These are phyloP conservation scores for Colletotrichum magnum DNA, from an alignment of 2,329 filamentous ascomycete genomes.

Conservation along the genomic window DNA sequence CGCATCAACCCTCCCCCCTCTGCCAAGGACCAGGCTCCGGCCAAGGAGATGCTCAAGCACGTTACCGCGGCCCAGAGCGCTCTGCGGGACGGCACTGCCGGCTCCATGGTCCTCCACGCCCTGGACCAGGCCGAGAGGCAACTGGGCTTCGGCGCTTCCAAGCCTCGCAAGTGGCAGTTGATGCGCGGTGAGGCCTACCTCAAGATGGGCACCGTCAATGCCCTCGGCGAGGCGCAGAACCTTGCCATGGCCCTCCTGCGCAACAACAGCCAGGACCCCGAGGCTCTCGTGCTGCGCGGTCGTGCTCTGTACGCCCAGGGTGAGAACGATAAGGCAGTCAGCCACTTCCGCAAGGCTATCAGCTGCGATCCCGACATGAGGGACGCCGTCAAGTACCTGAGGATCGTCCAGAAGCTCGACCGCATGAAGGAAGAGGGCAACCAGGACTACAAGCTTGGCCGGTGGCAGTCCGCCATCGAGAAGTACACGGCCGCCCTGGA, in stretches of 20 bases:
- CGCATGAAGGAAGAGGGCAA: conserved; percentile 97
- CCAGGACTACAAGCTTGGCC: conserved; percentile 86
- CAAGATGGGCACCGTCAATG: conserved; percentile 92
- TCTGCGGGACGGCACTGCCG: conserved; percentile 80
- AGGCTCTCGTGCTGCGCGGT: conserved; percentile 91
- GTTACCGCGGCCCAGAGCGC: conserved; percentile 85
- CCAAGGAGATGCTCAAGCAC: conserved; percentile 87
- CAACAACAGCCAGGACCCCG: conserved; percentile 90
- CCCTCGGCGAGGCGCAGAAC: conserved; percentile 91
- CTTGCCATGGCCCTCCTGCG: conserved; percentile 90
- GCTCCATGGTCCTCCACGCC: conserved; percentile 93
- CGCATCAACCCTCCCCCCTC: conserved; percentile 86
- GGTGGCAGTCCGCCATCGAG: conserved; percentile 84
- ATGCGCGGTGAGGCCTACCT: conserved; percentile 93
- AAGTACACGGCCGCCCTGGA: conserved; percentile 87
- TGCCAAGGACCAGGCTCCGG: conserved; percentile 86
- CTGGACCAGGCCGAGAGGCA: conserved; percentile 90
- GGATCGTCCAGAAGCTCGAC: conserved; percentile 91
- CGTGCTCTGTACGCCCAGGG: conserved; percentile 91
- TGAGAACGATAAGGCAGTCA: conserved; percentile 94
- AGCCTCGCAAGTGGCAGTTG: conserved; percentile 93
- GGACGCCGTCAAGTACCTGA: conserved; percentile 88
- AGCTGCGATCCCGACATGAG: conserved; percentile 93
- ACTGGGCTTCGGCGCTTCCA: conserved; percentile 80
- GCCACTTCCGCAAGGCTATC: conserved; percentile 91